Base-by-base conservation (phyloP, 495 filamentous ascomycete species). In the Talaromyces thailandensis region DNA sequence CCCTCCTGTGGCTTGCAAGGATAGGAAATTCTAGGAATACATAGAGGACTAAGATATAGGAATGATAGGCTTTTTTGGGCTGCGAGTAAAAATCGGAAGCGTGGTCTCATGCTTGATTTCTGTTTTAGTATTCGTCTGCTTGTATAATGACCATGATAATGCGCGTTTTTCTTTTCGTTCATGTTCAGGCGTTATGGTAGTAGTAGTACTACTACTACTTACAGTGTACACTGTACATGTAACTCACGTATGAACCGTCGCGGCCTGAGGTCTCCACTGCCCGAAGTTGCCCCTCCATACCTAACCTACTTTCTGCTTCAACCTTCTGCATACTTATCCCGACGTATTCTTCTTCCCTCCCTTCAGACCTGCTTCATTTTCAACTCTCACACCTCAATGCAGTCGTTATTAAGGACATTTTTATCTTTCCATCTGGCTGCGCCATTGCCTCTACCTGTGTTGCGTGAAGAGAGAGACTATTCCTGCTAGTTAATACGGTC, bases 361-460 rank as follows among this genome's bases (percentile, higher is more conserved):
- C 6, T 25, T 16, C 6, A 58, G 31, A 35, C 31, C 31, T 25
- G 1, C n/a, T 18, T 56, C 23, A 28, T 56, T 4, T 56, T 31
- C n/a, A 16, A 6, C 8, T 23, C 21, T 26, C 23, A 16, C n/a
- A 11, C 37, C 14, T 43, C 59, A 32, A 61, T 61, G 59, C 25
- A 35, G 24, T 51, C 28, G 59, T 35, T 51, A 61, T 61, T 61
- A 25, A 61, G 43, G 59, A 51, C 25, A 25, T 52, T n/a, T 50
- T 31, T 51, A 24, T 14, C 25, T 12, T 18, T 52, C 43, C 43
- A 48, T 28, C 43, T 51, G 24, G 59, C 59, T 24, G 50, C 59
- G 37, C 59, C 25, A 51, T 61, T 25, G 40, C 59, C 59, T 7
- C 14, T 51, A 4, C 45, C 25, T 35, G 37, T 31, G 25, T 26